Base-by-base conservation (phyloP, 2,329 filamentous ascomycete genomes). In the Nigrospora oryzae region DNA sequence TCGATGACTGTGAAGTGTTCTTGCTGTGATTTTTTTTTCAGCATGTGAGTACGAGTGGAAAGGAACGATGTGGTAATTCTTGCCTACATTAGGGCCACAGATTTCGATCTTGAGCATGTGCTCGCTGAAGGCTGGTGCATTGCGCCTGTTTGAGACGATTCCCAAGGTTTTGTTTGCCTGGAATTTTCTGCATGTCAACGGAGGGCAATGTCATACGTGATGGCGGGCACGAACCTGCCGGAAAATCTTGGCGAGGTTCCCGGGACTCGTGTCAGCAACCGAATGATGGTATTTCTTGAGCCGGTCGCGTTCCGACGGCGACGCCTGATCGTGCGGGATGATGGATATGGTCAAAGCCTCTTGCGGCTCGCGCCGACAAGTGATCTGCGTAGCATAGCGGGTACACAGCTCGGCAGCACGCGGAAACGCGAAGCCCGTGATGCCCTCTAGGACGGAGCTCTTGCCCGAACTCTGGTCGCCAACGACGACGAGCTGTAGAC, bases 401-500 rank as follows among this genome's bases (percentile, higher is more conserved):
- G 73, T 76, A 38, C 73, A 74, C 1, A 74, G 64, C 0, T 62
- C 67, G 0, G 62, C 60, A 1, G 54, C 63, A 2, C 68, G 63
- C 5, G 73, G 72, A 35, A 76, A 73, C 0, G 65, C 63, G 32
- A 75, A 70, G 0, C 68, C 69, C 0, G 72, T 75, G 31, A 77
- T 49, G 15, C 66, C 89, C 59, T 93, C 86, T 30, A 93, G 69
- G 15, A 93, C 84, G 2, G 86, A 91, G 62, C 84, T 89, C 70
- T 94, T 94, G 56, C 88, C 88, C 37, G 86, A 89, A 0, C 85
- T 90, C 59, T 93, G 88, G 53, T 87, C 89, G 49, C 88, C 88
- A 11, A 91, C 86, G 8, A 90, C 87, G 33, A 85, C 84, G 53
- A 93, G 86, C 58, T 61, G 44, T 10, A 10, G n/a, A 11, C 67